These are phyloP conservation scores for Fusarium drepaniforme DNA, from an alignment of 2,329 filamentous ascomycete genomes.

Conservation along the genomic window DNA sequence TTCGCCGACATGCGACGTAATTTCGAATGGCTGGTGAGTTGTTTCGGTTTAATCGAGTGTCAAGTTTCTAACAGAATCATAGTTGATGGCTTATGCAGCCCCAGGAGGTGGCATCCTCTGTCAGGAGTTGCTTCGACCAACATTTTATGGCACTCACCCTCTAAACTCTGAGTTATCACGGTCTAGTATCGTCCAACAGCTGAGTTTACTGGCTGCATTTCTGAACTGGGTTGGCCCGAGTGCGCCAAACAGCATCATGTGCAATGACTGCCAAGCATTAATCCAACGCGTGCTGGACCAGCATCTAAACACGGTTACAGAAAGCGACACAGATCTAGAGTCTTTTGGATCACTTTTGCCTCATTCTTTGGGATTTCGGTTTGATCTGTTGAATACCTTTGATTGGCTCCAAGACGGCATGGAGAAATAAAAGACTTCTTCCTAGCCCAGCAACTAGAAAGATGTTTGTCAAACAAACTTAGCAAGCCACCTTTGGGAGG, in stretches of 20 bases:
- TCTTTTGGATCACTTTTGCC: conserved; percentile 49
- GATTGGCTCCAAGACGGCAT: conserved; percentile 21
- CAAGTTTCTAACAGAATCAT: background rate
- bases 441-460: too few relatives aligned
- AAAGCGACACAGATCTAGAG: conserved; percentile 27
- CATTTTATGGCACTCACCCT: conserved; percentile 48
- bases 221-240: conserved; percentile 62
- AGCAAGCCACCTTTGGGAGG: background rate
- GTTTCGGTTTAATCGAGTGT: background rate
- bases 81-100: conserved; percentile 64
- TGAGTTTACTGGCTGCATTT: conserved; percentile 63
- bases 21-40: conserved; percentile 63
- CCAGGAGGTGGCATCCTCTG: conserved; percentile 64
- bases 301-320: conserved; percentile 54
- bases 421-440: too few relatives aligned
- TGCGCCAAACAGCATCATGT: conserved; percentile 61
- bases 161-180: conserved; percentile 53
- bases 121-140: conserved; percentile 61
- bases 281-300: conserved; percentile 64
- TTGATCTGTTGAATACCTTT: conserved; percentile 62
- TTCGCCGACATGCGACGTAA: conserved; percentile 56
- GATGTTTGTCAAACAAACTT: too few relatives aligned
- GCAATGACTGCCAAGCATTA: conserved; percentile 57
- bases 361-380: conserved; percentile 53
- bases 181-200: conserved; percentile 63